Base-by-base conservation (phyloP, 2,329 filamentous ascomycete genomes). In the Cercospora canescens region DNA sequence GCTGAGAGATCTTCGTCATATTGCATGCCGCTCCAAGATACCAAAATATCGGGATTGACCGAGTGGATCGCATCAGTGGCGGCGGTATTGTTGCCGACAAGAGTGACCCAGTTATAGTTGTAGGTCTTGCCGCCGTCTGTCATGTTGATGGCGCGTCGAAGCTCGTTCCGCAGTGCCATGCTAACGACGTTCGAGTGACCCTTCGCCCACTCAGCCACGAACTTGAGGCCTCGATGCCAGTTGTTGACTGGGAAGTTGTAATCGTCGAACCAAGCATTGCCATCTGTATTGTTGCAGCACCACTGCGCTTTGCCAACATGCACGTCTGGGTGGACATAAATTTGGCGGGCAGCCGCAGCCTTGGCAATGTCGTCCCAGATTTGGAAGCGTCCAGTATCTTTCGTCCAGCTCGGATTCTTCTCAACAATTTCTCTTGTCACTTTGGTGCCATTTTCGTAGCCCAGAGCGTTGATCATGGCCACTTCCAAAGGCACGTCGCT, bases 281-380 rank as follows among this genome's bases (percentile, higher is more conserved):
- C 86, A 60, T 89, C 87, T 0, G 73, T 77, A 0, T 76, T 78
- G 8, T 78, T 80, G 70, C 87, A 89, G 73, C 87, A 89, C 87
- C 87, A 89, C 62, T 79, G 79, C 2, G 81, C 87, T 55, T 80
- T 81, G 9, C 85, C 87, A 67, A 89, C 84, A 74, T 89, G 87
- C 72, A 89, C 88, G 74, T 89, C 86, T 0, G 88, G 79, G 67
- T 87, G 84, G 5, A 89, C 78, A 68, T 87, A 86, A 61, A 89
- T 83, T 16, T 85, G 72, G 69, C 87, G 68, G 67, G 69, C 62
- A 12, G 69, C 69, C 14, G 71, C 71, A 7, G 60, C 68, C 8
- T 67, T 63, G 26, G 71, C 70, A 61, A 73, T 70, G 9, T 60
- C 61, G 37, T 70, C 67, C 77, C 77, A 79, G 60, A 79, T 78